Base-by-base conservation (phyloP, 2,329 filamentous ascomycete species). In the Aureobasidium subglaciale region DNA sequence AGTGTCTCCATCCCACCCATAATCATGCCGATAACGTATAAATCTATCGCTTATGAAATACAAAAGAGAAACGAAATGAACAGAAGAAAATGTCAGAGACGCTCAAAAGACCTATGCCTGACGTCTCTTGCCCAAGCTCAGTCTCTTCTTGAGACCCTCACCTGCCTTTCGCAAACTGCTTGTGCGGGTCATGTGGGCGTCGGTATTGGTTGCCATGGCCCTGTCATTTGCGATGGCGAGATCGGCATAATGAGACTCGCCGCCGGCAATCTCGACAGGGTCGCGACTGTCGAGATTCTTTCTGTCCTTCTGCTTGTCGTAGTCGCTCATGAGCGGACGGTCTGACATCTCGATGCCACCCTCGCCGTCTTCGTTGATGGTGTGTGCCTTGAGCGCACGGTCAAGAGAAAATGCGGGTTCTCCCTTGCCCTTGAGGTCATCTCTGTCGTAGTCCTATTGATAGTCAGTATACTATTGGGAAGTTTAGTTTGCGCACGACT, bases 401-500 rank as follows among this genome's bases (percentile, higher is more conserved):
- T 92, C 88, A 30, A 86, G 78, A 7, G 83, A 81, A 71, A 81
- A 93, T 2, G 81, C 83, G 2, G 88, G 87, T 66, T 92, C 87
- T 41, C 87, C 87, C 71, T 93, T 90, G 64, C 88, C 89, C 70
- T 92, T 91, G 60, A 88, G 78, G 65, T 95, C 89, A 41, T 87
- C 81, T 5, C 86, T 84, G 56, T 82, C 81, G 68, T 95, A 93
- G 62, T 81, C 63, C 71, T 74, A 6, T 32, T 9, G 10, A 15
- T 5, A 20, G 41, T 49, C 25, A 41, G 25, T 32, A 29, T 18
- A 9, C 11, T 46, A 8, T 4, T 41, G 10, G 20, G 2, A 22
- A 22, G n/a, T 20, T n/a, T 38, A 20, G n/a, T 18, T 2, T 15
- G 48, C 25, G 20, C 7, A n/a, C n/a, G 13, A 78, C 85, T 71